phyloP scores from a whole-genome alignment of 176 grass and related monocot species.

The Eleusine coracana region DNA sequence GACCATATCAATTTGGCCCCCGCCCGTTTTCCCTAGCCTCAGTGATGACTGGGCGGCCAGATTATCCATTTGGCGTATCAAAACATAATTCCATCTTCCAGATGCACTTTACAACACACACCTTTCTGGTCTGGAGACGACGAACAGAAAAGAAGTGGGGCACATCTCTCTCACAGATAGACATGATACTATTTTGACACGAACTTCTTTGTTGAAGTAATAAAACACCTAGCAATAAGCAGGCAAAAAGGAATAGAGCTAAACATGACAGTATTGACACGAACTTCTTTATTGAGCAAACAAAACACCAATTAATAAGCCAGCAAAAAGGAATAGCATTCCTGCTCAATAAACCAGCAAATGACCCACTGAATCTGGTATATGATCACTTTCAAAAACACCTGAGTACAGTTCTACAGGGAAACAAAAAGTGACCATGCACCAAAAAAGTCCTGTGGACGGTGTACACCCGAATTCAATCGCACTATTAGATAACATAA shows the following conservation, averaged over 20 bases:
- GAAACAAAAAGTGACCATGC: constrained; percentile 40
- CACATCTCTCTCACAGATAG: neutral
- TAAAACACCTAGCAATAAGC: constrained; percentile 6
- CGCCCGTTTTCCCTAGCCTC: neutral
- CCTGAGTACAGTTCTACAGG: constrained; percentile 26
- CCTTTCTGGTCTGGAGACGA: too few relatives aligned
- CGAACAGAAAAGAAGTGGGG: too few relatives aligned
- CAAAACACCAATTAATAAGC: constrained; percentile 8
- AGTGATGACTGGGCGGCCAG: neutral
- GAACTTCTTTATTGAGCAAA: constrained; percentile 11
- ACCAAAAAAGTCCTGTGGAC: neutral
- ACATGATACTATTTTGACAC: neutral
- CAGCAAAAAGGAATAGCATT: constrained; percentile 4
- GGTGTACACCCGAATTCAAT: constrained; percentile 2
- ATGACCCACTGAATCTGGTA: neutral
- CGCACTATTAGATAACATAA: constrained; percentile 27
- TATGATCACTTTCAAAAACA: constrained; percentile 38
- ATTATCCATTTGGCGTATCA: neutral
- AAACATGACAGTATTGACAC: neutral
- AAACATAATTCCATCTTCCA: neutral
- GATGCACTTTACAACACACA: neutral
- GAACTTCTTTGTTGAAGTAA: constrained; percentile 13
- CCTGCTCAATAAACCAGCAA: constrained; percentile 33
- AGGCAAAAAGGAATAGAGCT: constrained; percentile 1
- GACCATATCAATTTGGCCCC: neutral